Evolutionary conservation across 2,329 filamentous ascomycete genomes (phyloP).

Genomic region (Aspergillus fijiensis): DNA sequence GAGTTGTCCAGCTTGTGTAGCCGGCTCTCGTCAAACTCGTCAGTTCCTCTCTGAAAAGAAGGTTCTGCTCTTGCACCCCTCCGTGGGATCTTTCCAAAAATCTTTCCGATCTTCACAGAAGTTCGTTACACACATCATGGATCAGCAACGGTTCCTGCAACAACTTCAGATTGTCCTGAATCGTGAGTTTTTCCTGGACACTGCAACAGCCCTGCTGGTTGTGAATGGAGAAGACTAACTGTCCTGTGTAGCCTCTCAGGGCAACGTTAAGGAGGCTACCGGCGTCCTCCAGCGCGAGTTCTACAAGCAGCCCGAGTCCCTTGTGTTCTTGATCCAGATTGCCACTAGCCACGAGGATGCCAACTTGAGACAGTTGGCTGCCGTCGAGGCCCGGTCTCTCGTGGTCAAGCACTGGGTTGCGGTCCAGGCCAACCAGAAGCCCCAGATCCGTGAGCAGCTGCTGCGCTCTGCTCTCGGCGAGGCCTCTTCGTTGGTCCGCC

Average conservation of each 20-base stretch:
- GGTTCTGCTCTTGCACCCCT: neutral
- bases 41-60: conserved; percentile 15
- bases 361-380: conserved; percentile 81
- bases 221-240: conserved; percentile 18
- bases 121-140: conserved; percentile 54
- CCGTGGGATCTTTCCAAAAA: conserved; percentile 17
- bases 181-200: conserved; percentile 60
- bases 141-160: conserved; percentile 79
- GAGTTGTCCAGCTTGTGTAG: conserved; percentile 31
- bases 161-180: conserved; percentile 85
- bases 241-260: conserved; percentile 69
- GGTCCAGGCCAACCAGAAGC: conserved; percentile 72
- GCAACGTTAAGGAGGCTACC: conserved; percentile 85
- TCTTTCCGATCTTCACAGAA: conserved; percentile 7
- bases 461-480: conserved; percentile 82
- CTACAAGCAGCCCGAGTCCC: conserved; percentile 80
- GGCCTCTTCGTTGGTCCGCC: conserved; percentile 71
- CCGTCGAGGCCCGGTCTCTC: conserved; percentile 82
- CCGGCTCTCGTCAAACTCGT: conserved; percentile 28
- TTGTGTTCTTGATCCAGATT: conserved; percentile 84
- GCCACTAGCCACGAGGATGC: conserved; percentile 72
- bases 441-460: conserved; percentile 75
- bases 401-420: conserved; percentile 82
- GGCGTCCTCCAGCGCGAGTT: conserved; percentile 88
- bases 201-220: neutral